Conservation (phyloP, 345 rosid species). For the Theobroma cacao region DNA sequence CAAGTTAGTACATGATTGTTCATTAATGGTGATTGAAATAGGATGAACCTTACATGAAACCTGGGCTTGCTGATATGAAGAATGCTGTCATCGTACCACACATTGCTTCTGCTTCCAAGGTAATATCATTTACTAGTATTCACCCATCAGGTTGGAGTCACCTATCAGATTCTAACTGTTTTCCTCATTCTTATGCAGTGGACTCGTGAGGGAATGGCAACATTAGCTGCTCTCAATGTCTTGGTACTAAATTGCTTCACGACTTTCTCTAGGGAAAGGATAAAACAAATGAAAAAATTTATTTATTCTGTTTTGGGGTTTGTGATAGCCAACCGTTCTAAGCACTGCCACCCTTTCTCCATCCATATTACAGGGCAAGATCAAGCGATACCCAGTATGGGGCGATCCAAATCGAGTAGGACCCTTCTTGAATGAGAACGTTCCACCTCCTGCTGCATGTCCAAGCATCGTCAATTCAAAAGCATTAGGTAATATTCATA, state of each 20-base stretch:
- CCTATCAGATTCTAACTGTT: background rate
- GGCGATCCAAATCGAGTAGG: constrained; percentile 66
- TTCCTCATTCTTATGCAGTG: constrained; percentile 44
- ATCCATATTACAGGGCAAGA: constrained; percentile 54
- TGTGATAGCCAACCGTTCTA: background rate
- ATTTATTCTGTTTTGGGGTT: background rate
- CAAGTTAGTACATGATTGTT: background rate
- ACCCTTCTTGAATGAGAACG: constrained; percentile 77
- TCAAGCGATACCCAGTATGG: constrained; percentile 94
- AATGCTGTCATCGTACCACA: constrained; percentile 90
- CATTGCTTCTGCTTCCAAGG: constrained; percentile 99
- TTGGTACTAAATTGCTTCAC: constrained; percentile 42
- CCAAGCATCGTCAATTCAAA: constrained; percentile 94
- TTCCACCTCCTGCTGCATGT: constrained; percentile 75
- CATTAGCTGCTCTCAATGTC: constrained; percentile 89
- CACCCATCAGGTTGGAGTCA: background rate
- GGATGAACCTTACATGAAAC: constrained; percentile 99
- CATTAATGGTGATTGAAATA: constrained; percentile 22
- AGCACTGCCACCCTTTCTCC: background rate
- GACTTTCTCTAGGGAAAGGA: background rate
- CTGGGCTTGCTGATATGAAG: constrained; percentile 92
- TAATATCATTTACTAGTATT: constrained; percentile 18
- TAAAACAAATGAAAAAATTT: background rate
- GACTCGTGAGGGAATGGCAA: constrained; percentile 99
- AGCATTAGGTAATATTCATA: constrained; percentile 50